These are phyloP conservation scores for Paramecium pentaurelia DNA, from an alignment of 73 alveolate genomes.

Conservation along the genomic window DNA sequence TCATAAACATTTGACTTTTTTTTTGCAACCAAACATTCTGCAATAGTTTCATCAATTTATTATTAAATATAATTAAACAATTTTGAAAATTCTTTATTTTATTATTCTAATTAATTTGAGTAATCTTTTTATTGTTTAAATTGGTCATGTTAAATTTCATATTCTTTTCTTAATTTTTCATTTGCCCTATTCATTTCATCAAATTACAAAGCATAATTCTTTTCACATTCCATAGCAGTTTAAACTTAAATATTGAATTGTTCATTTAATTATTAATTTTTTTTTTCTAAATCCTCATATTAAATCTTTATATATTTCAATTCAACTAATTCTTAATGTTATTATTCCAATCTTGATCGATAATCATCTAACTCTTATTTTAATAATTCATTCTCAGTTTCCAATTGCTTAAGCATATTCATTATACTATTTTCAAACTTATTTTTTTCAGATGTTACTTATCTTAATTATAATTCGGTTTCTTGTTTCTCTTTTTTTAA, in stretches of 20 bases:
- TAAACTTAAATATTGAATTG: not conserved
- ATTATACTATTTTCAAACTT: not conserved
- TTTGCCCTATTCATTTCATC: conserved; percentile 22
- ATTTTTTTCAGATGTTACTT: not conserved
- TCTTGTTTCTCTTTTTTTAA: not conserved
- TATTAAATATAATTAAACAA: not conserved
- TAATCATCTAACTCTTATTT: conserved; percentile 20
- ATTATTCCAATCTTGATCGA: conserved; percentile 11
- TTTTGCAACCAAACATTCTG: not conserved
- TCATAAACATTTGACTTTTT: not conserved
- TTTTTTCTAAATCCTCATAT: conserved; percentile 27
- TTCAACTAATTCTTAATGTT: conserved; percentile 31
- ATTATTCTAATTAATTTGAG: not conserved
- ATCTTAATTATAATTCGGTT: not conserved
- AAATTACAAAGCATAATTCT: not conserved
- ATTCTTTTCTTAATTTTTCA: not conserved
- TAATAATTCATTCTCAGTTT: conserved; percentile 15
- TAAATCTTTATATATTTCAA: not conserved
- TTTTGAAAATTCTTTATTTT: not conserved
- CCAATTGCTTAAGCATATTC: not conserved
- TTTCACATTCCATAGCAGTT: conserved; percentile 26
- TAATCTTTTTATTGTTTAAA: not conserved
- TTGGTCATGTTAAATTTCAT: not conserved
- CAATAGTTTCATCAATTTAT: conserved; percentile 34
- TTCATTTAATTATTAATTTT: not conserved